Evolutionary conservation across 2,329 filamentous ascomycete genomes (phyloP).

Genomic region (Arthroderma sp.): DNA sequence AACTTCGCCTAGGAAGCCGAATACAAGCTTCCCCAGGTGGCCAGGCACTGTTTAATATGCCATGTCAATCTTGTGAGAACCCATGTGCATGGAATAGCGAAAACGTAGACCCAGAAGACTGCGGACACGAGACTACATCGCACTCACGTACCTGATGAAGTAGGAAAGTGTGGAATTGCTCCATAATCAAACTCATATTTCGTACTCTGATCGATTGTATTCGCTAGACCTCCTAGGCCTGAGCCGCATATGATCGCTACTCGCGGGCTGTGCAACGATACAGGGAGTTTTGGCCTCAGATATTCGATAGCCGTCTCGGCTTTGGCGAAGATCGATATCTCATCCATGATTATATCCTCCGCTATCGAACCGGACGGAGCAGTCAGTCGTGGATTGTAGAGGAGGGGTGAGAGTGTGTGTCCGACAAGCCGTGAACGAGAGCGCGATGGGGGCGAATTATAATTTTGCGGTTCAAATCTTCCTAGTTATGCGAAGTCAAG

Average conservation of each 20-base stretch:
- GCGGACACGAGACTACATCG: no score
- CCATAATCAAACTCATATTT: slow-evolving; percentile 42
- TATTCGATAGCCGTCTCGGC: slow-evolving; percentile 38
- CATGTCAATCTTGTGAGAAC: not conserved
- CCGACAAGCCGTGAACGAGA: no score
- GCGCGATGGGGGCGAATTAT: no score
- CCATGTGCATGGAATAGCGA: not conserved
- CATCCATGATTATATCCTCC: slow-evolving; percentile 4
- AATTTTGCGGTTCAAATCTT: no score
- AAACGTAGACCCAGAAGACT: no score
- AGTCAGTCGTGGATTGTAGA: no score
- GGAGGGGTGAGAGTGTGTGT: no score
- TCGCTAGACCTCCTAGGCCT: slow-evolving; percentile 48
- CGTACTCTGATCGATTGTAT: slow-evolving; percentile 27
- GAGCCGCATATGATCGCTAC: slow-evolving; percentile 54
- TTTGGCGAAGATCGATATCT: slow-evolving; percentile 10
- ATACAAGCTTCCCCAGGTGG: slow-evolving; percentile 53
- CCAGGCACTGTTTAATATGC: not conserved
- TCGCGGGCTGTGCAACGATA: slow-evolving; percentile 37
- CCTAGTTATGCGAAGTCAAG: no score
- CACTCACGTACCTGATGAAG: slow-evolving; percentile 41
- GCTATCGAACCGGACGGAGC: no score
- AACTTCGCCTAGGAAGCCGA: slow-evolving; percentile 45
- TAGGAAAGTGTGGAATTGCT: slow-evolving; percentile 49
- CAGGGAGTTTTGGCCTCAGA: slow-evolving; percentile 38